These are phyloP conservation scores for Kwoniella heveanensis DNA, from an alignment of 768 basidiomycete species.

Conservation along the genomic window DNA sequence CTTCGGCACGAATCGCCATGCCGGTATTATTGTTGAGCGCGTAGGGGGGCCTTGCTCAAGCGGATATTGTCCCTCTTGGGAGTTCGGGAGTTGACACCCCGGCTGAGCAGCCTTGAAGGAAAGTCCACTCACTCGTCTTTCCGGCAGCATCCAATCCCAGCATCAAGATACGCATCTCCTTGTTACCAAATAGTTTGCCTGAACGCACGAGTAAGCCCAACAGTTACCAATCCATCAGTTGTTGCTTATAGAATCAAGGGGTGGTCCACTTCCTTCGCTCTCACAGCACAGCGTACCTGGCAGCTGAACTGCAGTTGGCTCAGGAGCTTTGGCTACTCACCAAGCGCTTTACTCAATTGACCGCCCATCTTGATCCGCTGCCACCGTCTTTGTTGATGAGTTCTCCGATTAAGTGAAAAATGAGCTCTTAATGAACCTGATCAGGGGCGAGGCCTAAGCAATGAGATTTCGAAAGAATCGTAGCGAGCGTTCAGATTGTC, in stretches of 20 bases:
- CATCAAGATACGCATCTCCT: constrained; percentile 98
- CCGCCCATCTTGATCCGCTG: constrained; percentile 45
- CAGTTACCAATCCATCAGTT: background rate
- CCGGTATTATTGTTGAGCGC: too few relatives aligned
- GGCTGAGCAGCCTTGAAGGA: too few relatives aligned
- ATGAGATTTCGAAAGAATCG: background rate
- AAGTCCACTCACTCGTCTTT: constrained; percentile 84
- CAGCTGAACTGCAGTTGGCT: too few relatives aligned
- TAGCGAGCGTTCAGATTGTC: too few relatives aligned
- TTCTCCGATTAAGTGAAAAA: background rate
- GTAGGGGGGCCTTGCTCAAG: too few relatives aligned
- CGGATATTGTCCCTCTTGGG: too few relatives aligned
- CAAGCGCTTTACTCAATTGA: constrained; percentile 54
- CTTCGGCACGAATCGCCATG: too few relatives aligned
- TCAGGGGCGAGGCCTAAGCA: background rate
- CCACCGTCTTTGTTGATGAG: background rate
- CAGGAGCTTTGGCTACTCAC: too few relatives aligned
- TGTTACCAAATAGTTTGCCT: constrained; percentile 96
- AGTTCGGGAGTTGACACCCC: too few relatives aligned
- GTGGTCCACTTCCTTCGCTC: too few relatives aligned
- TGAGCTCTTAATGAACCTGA: background rate
- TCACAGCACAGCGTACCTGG: too few relatives aligned
- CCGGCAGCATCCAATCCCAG: constrained; percentile 95
- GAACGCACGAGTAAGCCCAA: background rate
- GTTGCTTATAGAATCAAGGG: too few relatives aligned